Percentiles rank a stretch among this genome's conserved stretches.
phyloP scores from a whole-genome alignment of 768 basidiomycete species.

The Naganishia randhawae region DNA sequence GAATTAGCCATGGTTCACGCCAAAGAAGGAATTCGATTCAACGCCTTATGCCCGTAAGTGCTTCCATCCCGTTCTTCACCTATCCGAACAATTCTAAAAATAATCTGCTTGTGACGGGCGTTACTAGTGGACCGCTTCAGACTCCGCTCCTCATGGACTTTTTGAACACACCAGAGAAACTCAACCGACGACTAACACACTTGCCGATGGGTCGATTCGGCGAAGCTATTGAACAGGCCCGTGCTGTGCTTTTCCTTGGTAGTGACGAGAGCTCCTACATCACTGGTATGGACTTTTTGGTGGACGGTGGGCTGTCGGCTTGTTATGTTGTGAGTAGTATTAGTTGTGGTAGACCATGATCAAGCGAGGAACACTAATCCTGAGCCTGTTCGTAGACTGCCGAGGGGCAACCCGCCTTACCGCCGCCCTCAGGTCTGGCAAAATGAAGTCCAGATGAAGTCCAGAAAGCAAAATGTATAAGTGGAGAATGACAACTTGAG shows the following conservation, averaged over 20 bases:
- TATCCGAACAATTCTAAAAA: neutral
- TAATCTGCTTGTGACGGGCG: too few relatives aligned
- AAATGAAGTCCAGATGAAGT: too few relatives aligned
- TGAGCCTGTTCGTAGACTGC: conserved; percentile 56
- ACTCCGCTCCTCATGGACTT: conserved; percentile 98
- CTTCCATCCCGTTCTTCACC: neutral
- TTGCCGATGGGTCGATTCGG: conserved; percentile 97
- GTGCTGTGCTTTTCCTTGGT: conserved; percentile 86
- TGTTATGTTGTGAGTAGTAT: conserved; percentile 68
- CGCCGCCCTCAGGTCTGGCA: conserved; percentile 58
- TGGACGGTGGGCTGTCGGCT: conserved; percentile 87
- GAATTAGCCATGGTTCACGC: conserved; percentile 98
- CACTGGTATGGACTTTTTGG: conserved; percentile 91
- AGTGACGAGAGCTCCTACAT: conserved; percentile 95
- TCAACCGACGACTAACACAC: conserved; percentile 73
- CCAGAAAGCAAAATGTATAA: neutral
- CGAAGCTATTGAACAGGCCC: conserved; percentile 91
- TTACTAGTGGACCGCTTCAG: conserved; percentile 91
- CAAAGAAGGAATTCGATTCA: conserved; percentile 90
- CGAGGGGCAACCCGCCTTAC: conserved; percentile 66
- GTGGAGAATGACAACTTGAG: too few relatives aligned
- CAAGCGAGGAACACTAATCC: neutral
- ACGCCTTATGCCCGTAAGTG: conserved; percentile 89
- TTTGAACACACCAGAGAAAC: conserved; percentile 92
- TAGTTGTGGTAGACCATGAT: neutral